phyloP scores from a whole-genome alignment of 352 stramenopile species.

The Phytophthora meadii region DNA sequence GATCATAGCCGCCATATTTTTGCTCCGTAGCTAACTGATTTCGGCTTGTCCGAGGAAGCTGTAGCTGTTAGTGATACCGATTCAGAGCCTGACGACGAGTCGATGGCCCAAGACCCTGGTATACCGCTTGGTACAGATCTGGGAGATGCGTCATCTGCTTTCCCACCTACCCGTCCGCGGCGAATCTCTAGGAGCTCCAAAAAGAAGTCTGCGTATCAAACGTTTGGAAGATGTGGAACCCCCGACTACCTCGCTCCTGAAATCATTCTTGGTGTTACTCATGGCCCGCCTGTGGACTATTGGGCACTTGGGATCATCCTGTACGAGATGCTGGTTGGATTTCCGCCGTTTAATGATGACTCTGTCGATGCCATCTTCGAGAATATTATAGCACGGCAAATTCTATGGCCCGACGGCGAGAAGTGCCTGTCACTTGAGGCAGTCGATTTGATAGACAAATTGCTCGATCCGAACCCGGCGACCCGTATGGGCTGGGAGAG shows the following conservation, averaged over 20 bases:
- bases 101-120: slow-evolving; percentile 22
- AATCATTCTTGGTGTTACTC: slow-evolving; percentile 77
- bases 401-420: slow-evolving; percentile 89
- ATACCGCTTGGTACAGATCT: slow-evolving; percentile 5
- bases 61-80: slow-evolving; percentile 45
- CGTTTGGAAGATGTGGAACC: slow-evolving; percentile 81
- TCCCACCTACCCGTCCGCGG: slow-evolving; percentile 7
- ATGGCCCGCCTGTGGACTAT: slow-evolving; percentile 87
- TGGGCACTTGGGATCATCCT: slow-evolving; percentile 93
- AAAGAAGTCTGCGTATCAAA: slow-evolving; percentile 66
- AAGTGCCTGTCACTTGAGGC: slow-evolving; percentile 85
- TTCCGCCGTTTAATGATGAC: slow-evolving; percentile 91
- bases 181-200: slow-evolving; percentile 31
- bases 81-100: slow-evolving; percentile 42
- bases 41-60: slow-evolving; percentile 86
- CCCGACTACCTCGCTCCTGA: slow-evolving; percentile 91
- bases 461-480: slow-evolving; percentile 74
- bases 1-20: slow-evolving; percentile 7
- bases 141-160: slow-evolving; percentile 3
- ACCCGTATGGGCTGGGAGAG: slow-evolving; percentile 77
- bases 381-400: slow-evolving; percentile 87
- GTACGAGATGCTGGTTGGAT: slow-evolving; percentile 90
- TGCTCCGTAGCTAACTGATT: slow-evolving; percentile 78
- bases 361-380: slow-evolving; percentile 88
- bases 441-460: slow-evolving; percentile 82